phyloP scores from a whole-genome alignment of 2,329 filamentous ascomycete species.

The Macroventuria anomochaeta region DNA sequence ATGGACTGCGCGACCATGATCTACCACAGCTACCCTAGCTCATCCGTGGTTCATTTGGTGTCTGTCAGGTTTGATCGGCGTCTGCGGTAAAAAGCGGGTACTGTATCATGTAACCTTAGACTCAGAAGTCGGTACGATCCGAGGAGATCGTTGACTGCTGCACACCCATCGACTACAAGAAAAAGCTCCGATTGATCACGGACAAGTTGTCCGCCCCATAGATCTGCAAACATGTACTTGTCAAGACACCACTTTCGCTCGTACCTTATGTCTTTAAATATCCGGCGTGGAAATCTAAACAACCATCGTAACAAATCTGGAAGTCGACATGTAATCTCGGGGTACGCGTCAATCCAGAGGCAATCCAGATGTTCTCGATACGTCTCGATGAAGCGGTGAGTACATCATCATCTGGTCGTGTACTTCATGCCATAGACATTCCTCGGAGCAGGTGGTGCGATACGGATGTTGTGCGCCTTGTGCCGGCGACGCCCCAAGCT shows the following conservation, averaged over 20 bases:
- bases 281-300: too few relatives aligned
- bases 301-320: too few relatives aligned
- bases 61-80: neutral
- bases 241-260: neutral
- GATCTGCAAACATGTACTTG: neutral
- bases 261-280: too few relatives aligned
- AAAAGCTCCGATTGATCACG: neutral
- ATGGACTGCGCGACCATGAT: neutral
- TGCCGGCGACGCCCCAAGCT: neutral
- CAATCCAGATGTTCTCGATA: too few relatives aligned
- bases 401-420: neutral
- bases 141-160: slow-evolving; percentile 1
- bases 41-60: neutral
- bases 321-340: too few relatives aligned
- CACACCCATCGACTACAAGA: neutral
- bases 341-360: too few relatives aligned
- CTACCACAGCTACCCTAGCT: neutral
- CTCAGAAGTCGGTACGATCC: neutral
- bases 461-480: neutral
- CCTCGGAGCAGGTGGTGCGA: neutral
- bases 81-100: neutral
- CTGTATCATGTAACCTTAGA: neutral
- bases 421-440: neutral
- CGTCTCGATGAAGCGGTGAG: neutral
- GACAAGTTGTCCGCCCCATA: neutral